Evolutionary conservation across 2,329 filamentous ascomycete species (phyloP).

Genomic region (Calonectria naviculata): DNA sequence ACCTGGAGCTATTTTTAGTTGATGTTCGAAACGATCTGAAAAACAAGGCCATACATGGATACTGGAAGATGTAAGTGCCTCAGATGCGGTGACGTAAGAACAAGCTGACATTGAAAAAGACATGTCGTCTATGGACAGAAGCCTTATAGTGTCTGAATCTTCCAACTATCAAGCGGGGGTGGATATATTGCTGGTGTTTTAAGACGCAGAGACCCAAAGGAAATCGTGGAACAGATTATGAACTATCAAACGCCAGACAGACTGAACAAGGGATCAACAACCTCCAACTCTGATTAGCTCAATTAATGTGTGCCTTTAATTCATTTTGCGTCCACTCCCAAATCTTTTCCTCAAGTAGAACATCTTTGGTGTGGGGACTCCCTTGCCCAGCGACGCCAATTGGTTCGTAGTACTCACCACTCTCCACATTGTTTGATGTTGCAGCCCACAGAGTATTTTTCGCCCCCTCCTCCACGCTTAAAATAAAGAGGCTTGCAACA

Average conservation of each 20-base stretch:
- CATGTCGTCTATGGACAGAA: constrained; percentile 1
- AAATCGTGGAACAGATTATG: not conserved
- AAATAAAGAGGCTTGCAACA: not conserved
- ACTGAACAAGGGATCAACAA: too few species aligned
- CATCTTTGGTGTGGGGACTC: not conserved
- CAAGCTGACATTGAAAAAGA: not conserved
- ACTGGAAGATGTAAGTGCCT: constrained; percentile 1
- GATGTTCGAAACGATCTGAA: not conserved
- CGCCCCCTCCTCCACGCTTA: not conserved
- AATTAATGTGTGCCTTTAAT: not conserved
- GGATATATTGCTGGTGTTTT: not conserved
- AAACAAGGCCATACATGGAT: not conserved
- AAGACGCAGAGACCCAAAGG: not conserved
- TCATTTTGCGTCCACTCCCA: not conserved
- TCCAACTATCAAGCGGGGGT: not conserved
- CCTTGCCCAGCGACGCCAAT: not conserved
- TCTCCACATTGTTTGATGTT: not conserved
- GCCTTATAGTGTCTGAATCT: not conserved
- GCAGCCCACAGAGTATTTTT: not conserved
- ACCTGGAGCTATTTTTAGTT: not conserved
- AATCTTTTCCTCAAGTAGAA: not conserved
- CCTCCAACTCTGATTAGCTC: too few species aligned
- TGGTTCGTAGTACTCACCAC: not conserved
- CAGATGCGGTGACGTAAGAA: not conserved
- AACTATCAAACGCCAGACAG: too few species aligned